Percentiles rank a stretch among this genome's conserved stretches.
phyloP scores from a whole-genome alignment of 371 early-diverging fungal species.

The Syncephalastrum racemosum region DNA sequence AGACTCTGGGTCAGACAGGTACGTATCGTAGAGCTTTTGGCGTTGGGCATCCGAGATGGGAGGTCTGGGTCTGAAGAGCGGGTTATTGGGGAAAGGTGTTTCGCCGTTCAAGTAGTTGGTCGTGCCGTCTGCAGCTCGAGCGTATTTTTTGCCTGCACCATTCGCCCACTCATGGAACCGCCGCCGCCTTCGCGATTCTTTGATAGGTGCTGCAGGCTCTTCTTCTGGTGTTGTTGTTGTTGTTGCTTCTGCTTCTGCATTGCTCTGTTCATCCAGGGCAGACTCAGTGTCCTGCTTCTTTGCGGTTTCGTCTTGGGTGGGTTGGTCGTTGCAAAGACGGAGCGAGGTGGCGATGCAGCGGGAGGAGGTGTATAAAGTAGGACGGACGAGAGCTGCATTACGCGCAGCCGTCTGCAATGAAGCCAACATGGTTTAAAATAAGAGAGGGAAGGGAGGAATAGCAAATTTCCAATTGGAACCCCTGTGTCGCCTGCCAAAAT shows the following conservation, averaged over 20 bases:
- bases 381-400: no score
- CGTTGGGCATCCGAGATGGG: slow-evolving; percentile 75
- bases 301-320: no score
- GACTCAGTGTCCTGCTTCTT: no score
- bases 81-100: slow-evolving; percentile 89
- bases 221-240: slow-evolving; percentile 15
- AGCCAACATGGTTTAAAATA: no score
- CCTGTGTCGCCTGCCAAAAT: no score
- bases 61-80: slow-evolving; percentile 75
- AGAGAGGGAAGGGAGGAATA: no score
- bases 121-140: slow-evolving; percentile 42
- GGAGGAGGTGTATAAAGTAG: no score
- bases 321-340: no score
- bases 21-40: slow-evolving; percentile 74
- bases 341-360: no score
- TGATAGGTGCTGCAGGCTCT: slow-evolving; percentile 35
- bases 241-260: slow-evolving; percentile 12
- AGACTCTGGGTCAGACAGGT: slow-evolving; percentile 53
- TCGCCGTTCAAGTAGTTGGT: slow-evolving; percentile 48
- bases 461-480: no score
- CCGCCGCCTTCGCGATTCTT: slow-evolving; percentile 44
- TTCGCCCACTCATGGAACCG: slow-evolving; percentile 44
- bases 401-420: no score
- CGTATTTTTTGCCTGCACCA: slow-evolving; percentile 34
- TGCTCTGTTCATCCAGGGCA: slow-evolving; percentile 7